phyloP scores from a whole-genome alignment of 2,329 filamentous ascomycete species.

The Diplodia seriata region DNA sequence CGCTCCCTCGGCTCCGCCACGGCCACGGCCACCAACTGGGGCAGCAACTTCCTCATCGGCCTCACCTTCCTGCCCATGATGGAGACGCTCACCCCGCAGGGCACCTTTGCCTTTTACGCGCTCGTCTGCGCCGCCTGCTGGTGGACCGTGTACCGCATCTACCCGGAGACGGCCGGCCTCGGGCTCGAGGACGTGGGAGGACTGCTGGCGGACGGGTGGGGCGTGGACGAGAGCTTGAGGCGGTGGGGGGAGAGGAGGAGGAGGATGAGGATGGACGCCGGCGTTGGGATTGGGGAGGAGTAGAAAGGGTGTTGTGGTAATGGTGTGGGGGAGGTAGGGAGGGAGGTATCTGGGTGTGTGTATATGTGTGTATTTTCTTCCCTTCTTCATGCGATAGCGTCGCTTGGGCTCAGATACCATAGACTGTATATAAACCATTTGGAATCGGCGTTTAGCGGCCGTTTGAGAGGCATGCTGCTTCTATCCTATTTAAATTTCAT shows the following conservation, averaged over 20 bases:
- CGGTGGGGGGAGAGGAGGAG: conserved; percentile 4
- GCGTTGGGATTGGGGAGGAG: neutral
- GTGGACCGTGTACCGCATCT: conserved; percentile 72
- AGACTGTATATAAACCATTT: neutral
- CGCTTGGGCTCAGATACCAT: neutral
- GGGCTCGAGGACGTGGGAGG: conserved; percentile 80
- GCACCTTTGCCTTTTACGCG: conserved; percentile 85
- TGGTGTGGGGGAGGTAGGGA: too few species aligned
- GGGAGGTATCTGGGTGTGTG: neutral
- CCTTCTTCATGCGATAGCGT: too few species aligned
- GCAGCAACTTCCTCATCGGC: conserved; percentile 83
- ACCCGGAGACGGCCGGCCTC: conserved; percentile 85
- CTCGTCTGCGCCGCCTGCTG: conserved; percentile 73
- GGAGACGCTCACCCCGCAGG: conserved; percentile 73
- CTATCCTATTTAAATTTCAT: neutral
- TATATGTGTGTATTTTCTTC: neutral
- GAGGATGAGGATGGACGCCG: neutral
- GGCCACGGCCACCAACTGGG: conserved; percentile 86
- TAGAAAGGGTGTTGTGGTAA: neutral
- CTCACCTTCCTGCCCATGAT: conserved; percentile 89
- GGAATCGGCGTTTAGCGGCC: neutral
- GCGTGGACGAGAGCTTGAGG: conserved; percentile 52
- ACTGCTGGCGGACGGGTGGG: conserved; percentile 76
- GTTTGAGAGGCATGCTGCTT: neutral
- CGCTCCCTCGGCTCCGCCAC: conserved; percentile 75